These are phyloP conservation scores for Apium graveolens DNA, from an alignment of 129 eudicot species.

Conservation along the genomic window DNA sequence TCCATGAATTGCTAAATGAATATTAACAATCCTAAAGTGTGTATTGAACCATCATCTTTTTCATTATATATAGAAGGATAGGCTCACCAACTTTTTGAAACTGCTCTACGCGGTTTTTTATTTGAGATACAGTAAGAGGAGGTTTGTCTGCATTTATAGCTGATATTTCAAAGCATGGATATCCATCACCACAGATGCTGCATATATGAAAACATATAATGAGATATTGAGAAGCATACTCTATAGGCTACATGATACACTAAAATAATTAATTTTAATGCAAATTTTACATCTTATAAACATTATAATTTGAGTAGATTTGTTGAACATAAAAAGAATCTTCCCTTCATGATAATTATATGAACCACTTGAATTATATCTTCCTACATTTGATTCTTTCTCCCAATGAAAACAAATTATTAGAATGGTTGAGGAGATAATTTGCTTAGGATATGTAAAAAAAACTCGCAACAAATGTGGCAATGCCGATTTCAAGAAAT, in stretches of 20 bases:
- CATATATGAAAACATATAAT: constrained; percentile 17
- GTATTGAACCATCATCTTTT: not conserved
- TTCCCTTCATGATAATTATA: not conserved
- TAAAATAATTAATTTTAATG: not conserved
- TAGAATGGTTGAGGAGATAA: not conserved
- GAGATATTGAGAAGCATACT: constrained; percentile 3
- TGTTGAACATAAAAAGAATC: not conserved
- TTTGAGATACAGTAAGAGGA: constrained; percentile 61
- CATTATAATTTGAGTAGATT: not conserved
- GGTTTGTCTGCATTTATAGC: constrained; percentile 97
- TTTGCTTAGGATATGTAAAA: not conserved
- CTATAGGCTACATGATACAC: too few relatives aligned
- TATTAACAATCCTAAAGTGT: not conserved
- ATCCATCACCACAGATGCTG: constrained; percentile 75
- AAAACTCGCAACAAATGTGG: not conserved
- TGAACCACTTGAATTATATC: not conserved
- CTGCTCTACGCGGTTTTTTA: constrained; percentile 75
- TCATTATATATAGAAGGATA: not conserved
- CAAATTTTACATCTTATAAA: not conserved
- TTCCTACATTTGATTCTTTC: not conserved
- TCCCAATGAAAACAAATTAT: not conserved
- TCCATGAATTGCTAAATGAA: too few relatives aligned
- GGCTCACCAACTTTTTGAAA: constrained; percentile 84
- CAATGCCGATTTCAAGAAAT: not conserved
- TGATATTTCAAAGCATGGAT: constrained; percentile 92